These are phyloP conservation scores for Coleophoma crateriformis DNA, from an alignment of 2,329 filamentous ascomycete species.

Conservation along the genomic window DNA sequence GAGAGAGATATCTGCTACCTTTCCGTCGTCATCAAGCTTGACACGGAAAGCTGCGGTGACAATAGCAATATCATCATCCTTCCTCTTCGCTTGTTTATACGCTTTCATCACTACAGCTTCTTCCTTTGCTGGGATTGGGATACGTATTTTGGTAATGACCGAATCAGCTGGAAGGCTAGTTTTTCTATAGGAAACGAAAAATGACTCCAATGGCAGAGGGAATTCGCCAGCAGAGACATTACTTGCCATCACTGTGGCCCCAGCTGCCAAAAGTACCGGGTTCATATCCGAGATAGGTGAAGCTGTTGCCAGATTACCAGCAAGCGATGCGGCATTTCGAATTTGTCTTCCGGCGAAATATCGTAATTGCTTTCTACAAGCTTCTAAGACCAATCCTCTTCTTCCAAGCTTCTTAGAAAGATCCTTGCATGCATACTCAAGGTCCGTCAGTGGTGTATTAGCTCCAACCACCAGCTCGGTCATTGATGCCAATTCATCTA, in stretches of 20 bases:
- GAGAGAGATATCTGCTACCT: constrained; percentile 68
- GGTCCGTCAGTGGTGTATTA: constrained; percentile 83
- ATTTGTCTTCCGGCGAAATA: constrained; percentile 96
- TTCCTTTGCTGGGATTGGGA: constrained; percentile 63
- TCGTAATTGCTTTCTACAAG: constrained; percentile 81
- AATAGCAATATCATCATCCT: constrained; percentile 96
- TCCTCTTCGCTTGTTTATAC: constrained; percentile 93
- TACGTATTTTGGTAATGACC: constrained; percentile 75
- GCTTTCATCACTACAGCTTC: constrained; percentile 77
- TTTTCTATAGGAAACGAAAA: constrained; percentile 83
- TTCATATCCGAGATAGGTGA: constrained; percentile 97
- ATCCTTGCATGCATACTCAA: constrained; percentile 54
- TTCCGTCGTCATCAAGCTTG: constrained; percentile 58
- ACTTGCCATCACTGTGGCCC: constrained; percentile 72
- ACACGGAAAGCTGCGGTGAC: constrained; percentile 82
- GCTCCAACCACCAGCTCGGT: constrained; percentile 57
- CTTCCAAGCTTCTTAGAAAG: constrained; percentile 45
- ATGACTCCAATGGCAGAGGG: constrained; percentile 71
- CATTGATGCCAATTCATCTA: constrained; percentile 49
- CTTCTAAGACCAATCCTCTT: constrained; percentile 38
- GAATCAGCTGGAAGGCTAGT: constrained; percentile 79
- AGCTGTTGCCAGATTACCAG: constrained; percentile 89
- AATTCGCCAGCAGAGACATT: constrained; percentile 29
- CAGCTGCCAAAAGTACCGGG: constrained; percentile 84
- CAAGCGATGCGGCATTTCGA: constrained; percentile 93